A percentile compares a stretch with the other conserved stretches of the same genome.
Evolutionary conservation across 352 stramenopile species (phyloP).

Genomic region (Halophytophthora batemanensis): DNA sequence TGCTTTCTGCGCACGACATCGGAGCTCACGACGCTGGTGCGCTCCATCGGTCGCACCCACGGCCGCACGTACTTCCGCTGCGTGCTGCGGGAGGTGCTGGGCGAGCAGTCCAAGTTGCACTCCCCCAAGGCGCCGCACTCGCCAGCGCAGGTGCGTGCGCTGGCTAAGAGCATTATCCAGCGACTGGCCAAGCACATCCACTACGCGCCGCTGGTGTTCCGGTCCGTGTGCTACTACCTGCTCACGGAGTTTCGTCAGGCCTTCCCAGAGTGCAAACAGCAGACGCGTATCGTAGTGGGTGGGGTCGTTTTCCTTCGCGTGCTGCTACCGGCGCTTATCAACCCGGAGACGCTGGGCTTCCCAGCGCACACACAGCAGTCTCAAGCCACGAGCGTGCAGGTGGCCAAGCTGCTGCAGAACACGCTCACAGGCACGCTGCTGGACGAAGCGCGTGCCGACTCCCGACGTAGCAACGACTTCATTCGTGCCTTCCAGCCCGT

Average conservation of each 20-base stretch:
- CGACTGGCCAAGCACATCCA: constrained; percentile 69
- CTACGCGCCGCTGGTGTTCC: constrained; percentile 69
- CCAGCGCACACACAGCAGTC: constrained; percentile 47
- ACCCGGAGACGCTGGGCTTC: constrained; percentile 81
- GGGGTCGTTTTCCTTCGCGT: constrained; percentile 74
- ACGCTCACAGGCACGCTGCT: constrained; percentile 61
- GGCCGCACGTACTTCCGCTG: constrained; percentile 81
- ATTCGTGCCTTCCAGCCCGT: constrained; percentile 61
- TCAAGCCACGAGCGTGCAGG: constrained; percentile 55
- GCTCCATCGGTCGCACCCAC: constrained; percentile 62
- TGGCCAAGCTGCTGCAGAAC: constrained; percentile 80
- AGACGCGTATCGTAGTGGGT: constrained; percentile 70
- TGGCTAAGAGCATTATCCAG: constrained; percentile 61
- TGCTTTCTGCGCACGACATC: constrained; percentile 80
- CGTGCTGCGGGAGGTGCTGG: constrained; percentile 73
- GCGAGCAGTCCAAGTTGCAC: constrained; percentile 59
- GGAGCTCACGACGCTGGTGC: constrained; percentile 66
- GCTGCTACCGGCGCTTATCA: constrained; percentile 74
- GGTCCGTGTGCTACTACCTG: constrained; percentile 68
- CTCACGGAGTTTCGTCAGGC: constrained; percentile 64
- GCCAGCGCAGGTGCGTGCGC: constrained; percentile 42
- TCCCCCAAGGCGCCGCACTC: constrained; percentile 18
- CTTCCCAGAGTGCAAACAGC: constrained; percentile 61
- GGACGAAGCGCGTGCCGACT: constrained; percentile 43
- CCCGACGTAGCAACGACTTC: constrained; percentile 54